Evolutionary conservation across 1,284 basidiomycete species (phyloP).

Genomic region (Pulchroboletus neoregius): DNA sequence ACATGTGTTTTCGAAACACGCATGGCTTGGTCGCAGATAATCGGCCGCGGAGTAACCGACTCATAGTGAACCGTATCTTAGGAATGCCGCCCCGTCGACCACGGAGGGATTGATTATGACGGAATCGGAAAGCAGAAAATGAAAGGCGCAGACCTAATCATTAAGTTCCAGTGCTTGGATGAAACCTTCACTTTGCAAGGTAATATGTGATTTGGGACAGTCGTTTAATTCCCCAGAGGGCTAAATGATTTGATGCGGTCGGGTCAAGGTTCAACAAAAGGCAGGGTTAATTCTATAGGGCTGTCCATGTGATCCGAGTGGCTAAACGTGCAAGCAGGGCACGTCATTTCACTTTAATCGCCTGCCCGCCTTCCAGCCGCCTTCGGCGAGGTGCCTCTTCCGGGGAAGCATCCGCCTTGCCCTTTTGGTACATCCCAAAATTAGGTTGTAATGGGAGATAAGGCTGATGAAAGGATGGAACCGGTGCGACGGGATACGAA

Average conservation of each 20-base stretch:
- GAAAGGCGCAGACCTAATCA: conserved; percentile 13
- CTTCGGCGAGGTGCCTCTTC: conserved; percentile 56
- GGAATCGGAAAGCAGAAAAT: conserved; percentile 2
- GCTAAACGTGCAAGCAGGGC: conserved; percentile 12
- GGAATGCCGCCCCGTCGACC: conserved; percentile 19
- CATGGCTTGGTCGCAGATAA: conserved; percentile 13
- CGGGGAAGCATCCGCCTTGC: conserved; percentile 36
- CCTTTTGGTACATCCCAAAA: conserved; percentile 42
- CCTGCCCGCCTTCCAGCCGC: conserved; percentile 57
- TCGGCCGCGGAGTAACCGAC: conserved; percentile 26
- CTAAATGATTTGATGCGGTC: conserved; percentile 25
- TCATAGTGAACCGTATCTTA: conserved; percentile 15
- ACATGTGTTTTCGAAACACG: conserved; percentile 18
- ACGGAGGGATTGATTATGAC: conserved; percentile 17
- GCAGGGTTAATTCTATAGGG: conserved; percentile 23
- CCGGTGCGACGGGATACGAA: conserved; percentile 43
- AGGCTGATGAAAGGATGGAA: conserved; percentile 44
- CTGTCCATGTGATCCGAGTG: conserved; percentile 31
- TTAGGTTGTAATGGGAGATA: conserved; percentile 47
- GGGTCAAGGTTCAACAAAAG: conserved; percentile 17
- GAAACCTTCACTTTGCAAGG: conserved; percentile 11
- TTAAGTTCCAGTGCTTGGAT: conserved; percentile 6
- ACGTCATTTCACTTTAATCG: conserved; percentile 53
- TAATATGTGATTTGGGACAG: conserved; percentile 4
- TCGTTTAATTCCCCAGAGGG: conserved; percentile 23